A percentile compares a stretch with the other conserved stretches of the same genome.
phyloP scores from a whole-genome alignment of 1,139 yeast species.

The Yamadazyma atlantica region DNA sequence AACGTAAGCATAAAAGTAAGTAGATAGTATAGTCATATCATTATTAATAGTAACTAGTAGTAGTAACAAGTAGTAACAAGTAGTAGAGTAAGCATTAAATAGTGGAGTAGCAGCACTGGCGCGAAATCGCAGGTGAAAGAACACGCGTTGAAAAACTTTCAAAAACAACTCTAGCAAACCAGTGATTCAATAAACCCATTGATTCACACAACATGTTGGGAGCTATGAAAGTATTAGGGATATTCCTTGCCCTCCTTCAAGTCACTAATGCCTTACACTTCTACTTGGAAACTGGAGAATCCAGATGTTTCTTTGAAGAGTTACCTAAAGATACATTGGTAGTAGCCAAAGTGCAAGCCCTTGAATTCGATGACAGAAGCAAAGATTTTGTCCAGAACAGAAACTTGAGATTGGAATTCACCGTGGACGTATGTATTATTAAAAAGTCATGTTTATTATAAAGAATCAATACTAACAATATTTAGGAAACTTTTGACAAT shows the following conservation, averaged over 20 bases:
- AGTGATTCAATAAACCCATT: constrained; percentile 4
- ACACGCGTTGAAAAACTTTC: constrained; percentile 4
- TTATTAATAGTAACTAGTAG: not conserved
- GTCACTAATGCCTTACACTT: constrained; percentile 40
- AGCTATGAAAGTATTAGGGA: constrained; percentile 10
- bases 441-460: constrained; percentile 19
- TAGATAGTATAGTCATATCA: constrained; percentile 1
- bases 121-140: too few relatives aligned
- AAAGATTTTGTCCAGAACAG: constrained; percentile 30
- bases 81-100: too few relatives aligned
- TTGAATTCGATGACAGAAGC: constrained; percentile 32
- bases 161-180: too few relatives aligned
- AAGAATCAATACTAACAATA: constrained; percentile 3
- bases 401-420: constrained; percentile 38
- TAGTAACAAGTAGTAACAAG: too few relatives aligned
- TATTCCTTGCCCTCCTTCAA: constrained; percentile 17
- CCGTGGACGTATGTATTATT: constrained; percentile 29
- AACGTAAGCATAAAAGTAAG: constrained; percentile 25
- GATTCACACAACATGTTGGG: constrained; percentile 5
- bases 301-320: constrained; percentile 48
- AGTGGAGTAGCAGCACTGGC: too few relatives aligned
- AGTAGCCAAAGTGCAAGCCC: constrained; percentile 46
- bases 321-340: constrained; percentile 43
- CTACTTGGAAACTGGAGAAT: constrained; percentile 45
- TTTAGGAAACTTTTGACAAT: constrained; percentile 45